Conservation (phyloP, 2,329 filamentous ascomycete genomes). For the Xylariaceae sp. region DNA sequence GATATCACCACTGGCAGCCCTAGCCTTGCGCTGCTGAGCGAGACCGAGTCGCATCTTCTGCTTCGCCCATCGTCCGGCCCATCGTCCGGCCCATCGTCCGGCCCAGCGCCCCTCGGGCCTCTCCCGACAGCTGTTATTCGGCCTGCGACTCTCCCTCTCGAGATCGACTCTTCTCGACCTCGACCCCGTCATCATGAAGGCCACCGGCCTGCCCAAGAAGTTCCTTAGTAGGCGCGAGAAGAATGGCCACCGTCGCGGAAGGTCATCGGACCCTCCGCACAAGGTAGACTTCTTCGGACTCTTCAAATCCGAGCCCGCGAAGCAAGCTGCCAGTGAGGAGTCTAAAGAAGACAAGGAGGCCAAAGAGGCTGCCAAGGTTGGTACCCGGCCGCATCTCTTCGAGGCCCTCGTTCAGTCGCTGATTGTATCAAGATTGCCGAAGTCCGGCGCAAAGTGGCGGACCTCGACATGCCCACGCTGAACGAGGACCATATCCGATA, state of each 20-base stretch:
- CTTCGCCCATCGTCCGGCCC: neutral
- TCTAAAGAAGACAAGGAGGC: slow-evolving; percentile 37
- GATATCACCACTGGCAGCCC: slow-evolving; percentile 10
- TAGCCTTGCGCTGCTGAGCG: slow-evolving; percentile 6
- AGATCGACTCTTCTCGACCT: neutral
- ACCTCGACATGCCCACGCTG: slow-evolving; percentile 33
- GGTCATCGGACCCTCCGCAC: slow-evolving; percentile 45
- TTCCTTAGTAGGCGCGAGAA: slow-evolving; percentile 67
- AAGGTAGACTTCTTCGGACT: slow-evolving; percentile 55
- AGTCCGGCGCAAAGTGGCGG: slow-evolving; percentile 23
- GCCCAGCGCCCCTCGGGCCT: neutral
- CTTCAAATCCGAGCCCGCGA: slow-evolving; percentile 54
- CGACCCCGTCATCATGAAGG: slow-evolving; percentile 37
- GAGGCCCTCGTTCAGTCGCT: slow-evolving; percentile 8
- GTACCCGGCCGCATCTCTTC: no score
- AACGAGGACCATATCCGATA: slow-evolving; percentile 50
- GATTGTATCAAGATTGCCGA: slow-evolving; percentile 25
- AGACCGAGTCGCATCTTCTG: slow-evolving; percentile 1
- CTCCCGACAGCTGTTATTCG: neutral
- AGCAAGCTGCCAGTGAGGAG: slow-evolving; percentile 42
- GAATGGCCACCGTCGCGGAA: slow-evolving; percentile 47
- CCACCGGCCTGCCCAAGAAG: slow-evolving; percentile 45
- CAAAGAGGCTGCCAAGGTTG: slow-evolving; percentile 33
- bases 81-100: neutral
- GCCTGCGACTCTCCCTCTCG: neutral